Evolutionary conservation across 495 filamentous ascomycete species (phyloP), one percentile per base, ranked within the genome.

Genomic region (Poronia punctata): DNA sequence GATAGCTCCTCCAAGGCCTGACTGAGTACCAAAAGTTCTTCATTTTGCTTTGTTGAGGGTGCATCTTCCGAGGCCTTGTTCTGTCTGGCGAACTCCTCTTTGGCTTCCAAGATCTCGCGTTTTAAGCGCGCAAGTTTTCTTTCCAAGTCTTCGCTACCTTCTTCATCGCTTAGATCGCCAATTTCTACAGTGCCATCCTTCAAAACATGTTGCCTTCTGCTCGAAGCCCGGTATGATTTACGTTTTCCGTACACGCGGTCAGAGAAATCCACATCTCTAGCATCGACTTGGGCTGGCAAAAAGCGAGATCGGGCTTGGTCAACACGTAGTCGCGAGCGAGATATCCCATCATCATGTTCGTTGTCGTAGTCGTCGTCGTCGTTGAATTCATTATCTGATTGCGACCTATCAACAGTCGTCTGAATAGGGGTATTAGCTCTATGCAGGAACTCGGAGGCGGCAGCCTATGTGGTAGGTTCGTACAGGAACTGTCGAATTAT

Each of bases 401-500:
- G 73, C 3, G 82, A 82, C 38, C 78, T 78, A 25, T 76, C 62
- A 2, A 80, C 76, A 7, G 78, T 74, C 17, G 81, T 76, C 82
- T 87, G 36, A 3, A 23, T 38, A 5, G 15, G 19, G 38, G 41
- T 63, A 40, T 22, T 41, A 28, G 43, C 33, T 33, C 37, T 15
- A 5, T 16, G 7, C 10, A 6, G 1, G n/a, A 33, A 35, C 53
- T 54, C 41, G 31, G 9, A 11, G 18, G 28, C 7, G 26, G 17
- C 12, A 11, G 16, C 30, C 23, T 26, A 25, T 15, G 26, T 38
- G 26, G 17, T 7, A 2, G 21, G n/a, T 44, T 54, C 66, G 47
- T 56, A 93, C 86, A 21, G 77, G 86, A 42, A 86, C 58, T 25
- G 88, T 96, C 19, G 87, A 94, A 36, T 73, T 81, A 57, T 92